Base-by-base conservation (phyloP, 208 protist genomes). In the Trypanosoma cruzi region DNA sequence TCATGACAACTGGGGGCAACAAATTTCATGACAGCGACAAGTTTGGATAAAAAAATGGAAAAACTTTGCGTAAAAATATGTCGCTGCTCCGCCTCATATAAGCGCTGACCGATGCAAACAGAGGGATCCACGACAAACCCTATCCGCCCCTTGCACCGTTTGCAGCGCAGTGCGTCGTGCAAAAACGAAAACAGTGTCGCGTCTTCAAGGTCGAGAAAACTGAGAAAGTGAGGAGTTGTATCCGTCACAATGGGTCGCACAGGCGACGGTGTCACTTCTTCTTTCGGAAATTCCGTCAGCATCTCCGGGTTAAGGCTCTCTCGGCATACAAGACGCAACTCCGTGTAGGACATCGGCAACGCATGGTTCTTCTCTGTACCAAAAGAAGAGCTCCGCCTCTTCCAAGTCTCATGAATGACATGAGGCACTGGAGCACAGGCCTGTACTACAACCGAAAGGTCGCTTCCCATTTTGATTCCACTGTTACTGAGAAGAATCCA, bases 361-460 rank as follows among this genome's bases (percentile, higher is more conserved):
- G 18, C 44, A 31, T 8, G 14, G 46, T 18, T 14, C 20, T 29
- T 14, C 24, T 60, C 37, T 22, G 2, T 11, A 20, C 18, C 46
- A 44, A 5, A 4, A n/a, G 13, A 8, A 26, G 36, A 29, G 37
- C 7, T n/a, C 11, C 13, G 26, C 18, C 55, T 20, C 37, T 65
- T 5, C 20, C 24, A 29, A 31, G 40, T 56, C 31, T 31, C 44
- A 32, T 18, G 18, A n/a, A 73, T 26, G 37, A 29, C 37, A 10
- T 80, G 59, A 28, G 80, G 71, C 18, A 71, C 62, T 42, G 70
- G 66, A 24, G 81, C 80, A 59, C 72, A 69, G 28, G 80, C 61
- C 26, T 74, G 75, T 18, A 81, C 26, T 28, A 81, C 69, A 71
- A 85, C 71, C 40, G 80, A 85, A 44, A 85, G 68, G 73, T 81